A percentile compares a stretch with the other conserved stretches of the same genome.
Evolutionary conservation across 2,329 filamentous ascomycete species (phyloP).

Genomic region (Chrysoporthe puriensis): DNA sequence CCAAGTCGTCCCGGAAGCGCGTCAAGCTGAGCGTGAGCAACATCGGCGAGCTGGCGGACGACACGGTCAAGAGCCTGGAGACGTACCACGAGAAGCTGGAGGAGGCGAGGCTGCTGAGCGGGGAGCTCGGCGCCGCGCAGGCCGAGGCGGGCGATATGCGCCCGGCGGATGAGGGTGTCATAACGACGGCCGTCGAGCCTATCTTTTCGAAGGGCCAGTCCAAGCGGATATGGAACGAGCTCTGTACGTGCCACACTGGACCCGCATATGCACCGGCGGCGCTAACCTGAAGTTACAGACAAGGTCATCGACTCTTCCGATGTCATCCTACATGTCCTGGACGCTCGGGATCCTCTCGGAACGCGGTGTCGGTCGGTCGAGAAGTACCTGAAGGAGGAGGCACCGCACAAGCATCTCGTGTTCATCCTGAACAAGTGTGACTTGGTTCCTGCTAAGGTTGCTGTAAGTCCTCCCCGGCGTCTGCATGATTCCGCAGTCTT

Average conservation of each 20-base stretch:
- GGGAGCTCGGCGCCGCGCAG: slow-evolving; percentile 61
- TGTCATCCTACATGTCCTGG: slow-evolving; percentile 92
- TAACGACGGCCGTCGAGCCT: slow-evolving; percentile 73
- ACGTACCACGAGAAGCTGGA: slow-evolving; percentile 80
- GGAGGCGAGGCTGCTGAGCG: slow-evolving; percentile 76
- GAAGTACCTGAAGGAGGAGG: slow-evolving; percentile 91
- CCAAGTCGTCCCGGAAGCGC: slow-evolving; percentile 89
- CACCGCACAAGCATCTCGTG: slow-evolving; percentile 92
- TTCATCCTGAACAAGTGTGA: slow-evolving; percentile 93
- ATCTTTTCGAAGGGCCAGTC: slow-evolving; percentile 95
- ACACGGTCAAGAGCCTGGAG: slow-evolving; percentile 80
- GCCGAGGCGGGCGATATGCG: slow-evolving; percentile 48
- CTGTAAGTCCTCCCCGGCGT: slow-evolving; percentile 71
- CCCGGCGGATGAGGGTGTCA: slow-evolving; percentile 46
- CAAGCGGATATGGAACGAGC: slow-evolving; percentile 96
- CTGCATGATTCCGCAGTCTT: slow-evolving; percentile 25
- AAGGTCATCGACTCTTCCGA: slow-evolving; percentile 96
- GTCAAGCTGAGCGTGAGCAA: slow-evolving; percentile 85
- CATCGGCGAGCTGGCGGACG: slow-evolving; percentile 79
- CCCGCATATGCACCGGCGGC: neutral
- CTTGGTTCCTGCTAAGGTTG: slow-evolving; percentile 87
- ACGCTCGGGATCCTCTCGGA: slow-evolving; percentile 86
- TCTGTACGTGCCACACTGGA: slow-evolving; percentile 50
- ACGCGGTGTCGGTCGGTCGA: slow-evolving; percentile 89
- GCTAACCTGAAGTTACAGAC: slow-evolving; percentile 49